Percentiles rank a stretch among this genome's conserved stretches.
These are phyloP conservation scores for Didymella lethalis DNA, from an alignment of 2,329 filamentous ascomycete genomes.

Conservation along the genomic window DNA sequence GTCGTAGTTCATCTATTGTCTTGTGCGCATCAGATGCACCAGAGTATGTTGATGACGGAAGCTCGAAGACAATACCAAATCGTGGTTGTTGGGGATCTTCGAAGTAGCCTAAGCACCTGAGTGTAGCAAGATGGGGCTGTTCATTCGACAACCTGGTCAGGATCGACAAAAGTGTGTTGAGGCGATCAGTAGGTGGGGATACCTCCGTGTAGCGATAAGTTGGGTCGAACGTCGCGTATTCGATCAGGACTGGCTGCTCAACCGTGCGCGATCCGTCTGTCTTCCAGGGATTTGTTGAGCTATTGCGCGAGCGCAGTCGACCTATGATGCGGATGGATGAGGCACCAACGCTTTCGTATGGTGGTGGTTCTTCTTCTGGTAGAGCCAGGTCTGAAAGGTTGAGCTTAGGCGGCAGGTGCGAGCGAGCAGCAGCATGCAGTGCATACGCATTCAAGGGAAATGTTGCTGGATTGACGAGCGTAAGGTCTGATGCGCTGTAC, in stretches of 20 bases:
- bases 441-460: constrained; percentile 36
- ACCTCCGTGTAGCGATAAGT: constrained; percentile 58
- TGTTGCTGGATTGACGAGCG: constrained; percentile 54
- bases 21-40: constrained; percentile 63
- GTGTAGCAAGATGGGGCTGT: constrained; percentile 51
- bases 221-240: constrained; percentile 67
- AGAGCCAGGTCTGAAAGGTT: constrained; percentile 54
- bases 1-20: constrained; percentile 46
- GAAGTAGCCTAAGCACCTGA: constrained; percentile 73
- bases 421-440: constrained; percentile 24
- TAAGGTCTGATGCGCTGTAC: constrained; percentile 54
- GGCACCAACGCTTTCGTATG: constrained; percentile 57
- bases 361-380: constrained; percentile 58
- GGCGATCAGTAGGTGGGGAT: constrained; percentile 54
- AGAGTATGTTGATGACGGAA: constrained; percentile 63
- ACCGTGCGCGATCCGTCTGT: constrained; percentile 44
- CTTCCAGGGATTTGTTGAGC: constrained; percentile 51
- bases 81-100: constrained; percentile 74
- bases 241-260: constrained; percentile 69
- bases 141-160: constrained; percentile 42
- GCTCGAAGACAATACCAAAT: constrained; percentile 77
- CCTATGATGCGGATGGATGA: constrained; percentile 57
- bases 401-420: constrained; percentile 54
- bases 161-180: constrained; percentile 52
- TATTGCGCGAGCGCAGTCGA: constrained; percentile 49